These are phyloP conservation scores for Scutellaria baicalensis DNA, from an alignment of 257 asterid species.

Conservation along the genomic window DNA sequence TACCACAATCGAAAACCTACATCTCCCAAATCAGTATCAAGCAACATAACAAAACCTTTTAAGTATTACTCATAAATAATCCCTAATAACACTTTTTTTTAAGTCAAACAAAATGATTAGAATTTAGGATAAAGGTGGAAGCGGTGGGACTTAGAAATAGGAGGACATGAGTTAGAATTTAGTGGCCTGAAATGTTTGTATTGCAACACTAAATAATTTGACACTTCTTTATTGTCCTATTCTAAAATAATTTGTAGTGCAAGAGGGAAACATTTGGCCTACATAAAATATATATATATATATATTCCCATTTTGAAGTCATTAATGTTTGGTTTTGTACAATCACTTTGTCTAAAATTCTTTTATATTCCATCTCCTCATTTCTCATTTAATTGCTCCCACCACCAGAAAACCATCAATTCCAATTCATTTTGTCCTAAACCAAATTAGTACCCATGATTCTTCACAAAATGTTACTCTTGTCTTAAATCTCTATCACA, in stretches of 20 bases:
- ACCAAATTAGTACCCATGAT: background rate
- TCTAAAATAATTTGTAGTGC: constrained; percentile 28
- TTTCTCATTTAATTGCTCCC: background rate
- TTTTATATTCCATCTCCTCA: constrained; percentile 8
- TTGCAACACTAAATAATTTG: constrained; percentile 2
- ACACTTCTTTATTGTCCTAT: constrained; percentile 27
- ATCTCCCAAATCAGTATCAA: background rate
- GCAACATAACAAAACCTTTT: background rate
- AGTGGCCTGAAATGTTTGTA: constrained; percentile 1
- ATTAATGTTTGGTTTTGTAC: constrained; percentile 14
- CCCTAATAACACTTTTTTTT: background rate
- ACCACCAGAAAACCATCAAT: background rate
- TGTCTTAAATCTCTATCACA: too few relatives aligned
- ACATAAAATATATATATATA: too few relatives aligned
- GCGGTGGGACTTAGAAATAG: background rate
- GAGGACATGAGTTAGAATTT: constrained; percentile 10
- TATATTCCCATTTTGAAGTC: constrained; percentile 25
- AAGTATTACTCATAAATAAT: background rate
- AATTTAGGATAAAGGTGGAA: background rate
- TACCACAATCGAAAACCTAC: too few relatives aligned
- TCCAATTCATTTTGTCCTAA: background rate
- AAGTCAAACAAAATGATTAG: background rate
- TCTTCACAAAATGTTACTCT: too few relatives aligned
- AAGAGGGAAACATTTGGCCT: constrained; percentile 46
- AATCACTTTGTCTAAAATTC: constrained; percentile 31